Evolutionary conservation across 306 rosid species (phyloP).

Genomic region (Morella rubra): DNA sequence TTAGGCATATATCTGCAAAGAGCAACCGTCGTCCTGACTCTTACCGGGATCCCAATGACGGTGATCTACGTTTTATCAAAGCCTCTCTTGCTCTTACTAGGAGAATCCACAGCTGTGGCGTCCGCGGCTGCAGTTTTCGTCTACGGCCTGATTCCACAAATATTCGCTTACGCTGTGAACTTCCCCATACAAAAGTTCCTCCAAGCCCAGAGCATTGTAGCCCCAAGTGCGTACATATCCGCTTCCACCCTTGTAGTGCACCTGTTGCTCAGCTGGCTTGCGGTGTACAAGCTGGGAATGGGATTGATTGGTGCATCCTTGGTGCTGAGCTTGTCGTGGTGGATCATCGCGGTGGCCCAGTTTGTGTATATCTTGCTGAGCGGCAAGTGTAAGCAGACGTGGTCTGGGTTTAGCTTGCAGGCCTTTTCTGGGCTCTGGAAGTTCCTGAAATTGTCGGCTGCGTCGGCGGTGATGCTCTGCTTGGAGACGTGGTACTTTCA

Average conservation of each 20-base stretch:
- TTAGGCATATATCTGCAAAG: constrained; percentile 69
- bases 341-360: constrained; percentile 67
- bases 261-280: constrained; percentile 51
- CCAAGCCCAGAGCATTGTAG: constrained; percentile 70
- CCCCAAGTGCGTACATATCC: constrained; percentile 61
- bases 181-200: constrained; percentile 82
- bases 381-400: constrained; percentile 34
- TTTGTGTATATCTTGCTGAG: constrained; percentile 40
- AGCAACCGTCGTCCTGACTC: constrained; percentile 42
- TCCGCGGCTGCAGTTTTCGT: constrained; percentile 55
- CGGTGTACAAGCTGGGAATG: constrained; percentile 40
- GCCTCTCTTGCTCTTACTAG: constrained; percentile 42
- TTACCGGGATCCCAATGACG: constrained; percentile 50
- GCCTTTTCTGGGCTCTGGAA: constrained; percentile 52
- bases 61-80: constrained; percentile 43
- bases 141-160: constrained; percentile 74
- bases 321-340: constrained; percentile 71
- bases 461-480: constrained; percentile 80
- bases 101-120: constrained; percentile 39
- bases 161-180: constrained; percentile 69
- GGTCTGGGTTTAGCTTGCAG: constrained; percentile 50
- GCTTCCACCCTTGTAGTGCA: constrained; percentile 46
- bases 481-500: constrained; percentile 77
- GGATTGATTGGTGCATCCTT: constrained; percentile 62
- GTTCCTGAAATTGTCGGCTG: constrained; percentile 53